Evolutionary conservation across 495 filamentous ascomycete genomes (phyloP).

Genomic region (Penicillium chermesinum): DNA sequence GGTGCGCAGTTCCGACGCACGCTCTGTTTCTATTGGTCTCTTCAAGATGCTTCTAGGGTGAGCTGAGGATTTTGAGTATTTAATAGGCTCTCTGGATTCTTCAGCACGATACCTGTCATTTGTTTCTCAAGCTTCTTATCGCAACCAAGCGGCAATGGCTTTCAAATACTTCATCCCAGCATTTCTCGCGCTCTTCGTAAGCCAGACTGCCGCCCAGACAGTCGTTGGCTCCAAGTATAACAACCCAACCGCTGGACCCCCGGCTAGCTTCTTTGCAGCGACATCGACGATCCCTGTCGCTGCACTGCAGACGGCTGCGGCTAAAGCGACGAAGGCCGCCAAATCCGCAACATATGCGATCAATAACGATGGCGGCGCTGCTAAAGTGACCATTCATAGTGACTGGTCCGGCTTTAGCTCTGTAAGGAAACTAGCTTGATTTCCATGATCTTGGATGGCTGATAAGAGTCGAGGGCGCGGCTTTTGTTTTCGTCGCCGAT

Average conservation of each 20-base stretch:
- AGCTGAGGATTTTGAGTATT: too few relatives aligned
- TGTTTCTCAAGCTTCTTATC: too few relatives aligned
- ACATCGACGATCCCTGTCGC: constrained; percentile 20
- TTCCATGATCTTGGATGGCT: too few relatives aligned
- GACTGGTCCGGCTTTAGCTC: constrained; percentile 28
- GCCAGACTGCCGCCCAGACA: constrained; percentile 12
- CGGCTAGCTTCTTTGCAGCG: constrained; percentile 27
- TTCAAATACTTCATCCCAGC: too few relatives aligned
- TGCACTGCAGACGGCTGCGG: constrained; percentile 24
- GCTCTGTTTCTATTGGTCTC: too few relatives aligned
- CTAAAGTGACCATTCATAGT: constrained; percentile 26
- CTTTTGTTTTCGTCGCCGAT: constrained; percentile 31
- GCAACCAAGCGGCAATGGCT: too few relatives aligned
- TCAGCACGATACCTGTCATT: too few relatives aligned
- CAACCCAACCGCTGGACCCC: constrained; percentile 22
- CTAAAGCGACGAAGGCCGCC: constrained; percentile 19
- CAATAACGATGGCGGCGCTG: constrained; percentile 10
- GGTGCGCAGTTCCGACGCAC: too few relatives aligned
- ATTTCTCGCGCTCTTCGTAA: constrained; percentile 1
- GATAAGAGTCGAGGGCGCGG: constrained; percentile 23
- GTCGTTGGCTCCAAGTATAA: constrained; percentile 24
- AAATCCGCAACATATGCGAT: constrained; percentile 24
- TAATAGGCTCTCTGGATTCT: too few relatives aligned
- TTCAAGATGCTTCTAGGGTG: too few relatives aligned
- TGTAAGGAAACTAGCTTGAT: too few relatives aligned